Evolutionary conservation across 768 basidiomycete species (phyloP), one percentile per base, ranked within the genome.

Genomic region (Pleurotus tuber-regium): DNA sequence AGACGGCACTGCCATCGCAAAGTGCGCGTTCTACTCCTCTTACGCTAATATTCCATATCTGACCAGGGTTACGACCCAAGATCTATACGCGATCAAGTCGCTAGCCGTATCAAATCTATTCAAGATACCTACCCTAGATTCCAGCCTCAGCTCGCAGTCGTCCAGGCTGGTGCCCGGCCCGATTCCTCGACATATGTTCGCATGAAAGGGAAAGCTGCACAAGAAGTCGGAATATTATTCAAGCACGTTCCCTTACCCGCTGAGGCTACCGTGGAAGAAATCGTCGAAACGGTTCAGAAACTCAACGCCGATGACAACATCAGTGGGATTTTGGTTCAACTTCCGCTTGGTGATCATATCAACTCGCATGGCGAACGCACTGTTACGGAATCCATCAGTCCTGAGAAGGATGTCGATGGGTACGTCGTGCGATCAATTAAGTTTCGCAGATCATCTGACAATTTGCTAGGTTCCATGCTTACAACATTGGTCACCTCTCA

Each of bases 391-490:
- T 87, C 92, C 9, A 84, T 99, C 54, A 89, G 84, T 53, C 92
- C 93, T 14, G 81, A 87, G 66, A 99, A 99, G 72, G 97, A 99
- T 60, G 88, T 99, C 54, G 97, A 99, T 68, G 97, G 94, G 92
- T 94, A 60, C 51, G 78, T 68, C 57, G 50, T 18, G 25, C 23
- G 31, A 43, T 41, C 38, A 25, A 35, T 43, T 42, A 29, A 51
- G 23, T n/a, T 24, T 41, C 31, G 33, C 43, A 30, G 40, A 12
- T 18, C 50, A 3, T 26, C 31, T 53, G 52, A 50, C 19, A 42
- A 51, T 12, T 40, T n/a, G 31, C 12, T 35, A 94, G 96, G 23
- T 99, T 99, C 77, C 93, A 98, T 72, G 93, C 96, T 4, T 95
- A 96, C 70, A 99, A 98, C 70, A 97, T 98, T 55, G 96, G 97